Conservation (phyloP, 345 rosid species). For the Capsella bursapastoris region DNA sequence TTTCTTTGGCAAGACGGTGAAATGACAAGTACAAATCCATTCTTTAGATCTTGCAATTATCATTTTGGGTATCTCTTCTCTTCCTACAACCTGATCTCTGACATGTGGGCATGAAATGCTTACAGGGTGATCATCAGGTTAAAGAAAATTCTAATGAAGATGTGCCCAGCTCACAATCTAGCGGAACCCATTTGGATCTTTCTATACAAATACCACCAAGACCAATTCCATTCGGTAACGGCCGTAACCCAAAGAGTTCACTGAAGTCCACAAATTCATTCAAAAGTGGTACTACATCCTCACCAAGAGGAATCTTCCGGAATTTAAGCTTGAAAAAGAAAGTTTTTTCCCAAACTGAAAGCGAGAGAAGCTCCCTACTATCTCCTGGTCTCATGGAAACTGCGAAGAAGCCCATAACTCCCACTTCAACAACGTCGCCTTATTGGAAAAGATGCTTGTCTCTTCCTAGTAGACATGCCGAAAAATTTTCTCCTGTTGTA, state of each 20-base stretch:
- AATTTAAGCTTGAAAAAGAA: conserved; percentile 78
- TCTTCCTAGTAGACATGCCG: conserved; percentile 72
- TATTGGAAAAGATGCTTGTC: conserved; percentile 77
- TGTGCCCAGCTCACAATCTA: conserved; percentile 52
- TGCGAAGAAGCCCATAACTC: conserved; percentile 53
- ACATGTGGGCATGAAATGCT: conserved; percentile 23
- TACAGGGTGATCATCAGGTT: conserved; percentile 53
- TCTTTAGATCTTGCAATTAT: too few relatives aligned
- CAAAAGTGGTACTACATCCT: conserved; percentile 54
- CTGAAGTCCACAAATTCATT: conserved; percentile 59
- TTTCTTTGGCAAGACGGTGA: not conserved
- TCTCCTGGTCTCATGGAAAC: conserved; percentile 52
- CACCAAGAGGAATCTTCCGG: conserved; percentile 69
- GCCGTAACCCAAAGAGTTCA: conserved; percentile 53
- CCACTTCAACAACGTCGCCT: conserved; percentile 51
- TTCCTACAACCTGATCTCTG: not conserved
- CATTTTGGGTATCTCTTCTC: too few relatives aligned
- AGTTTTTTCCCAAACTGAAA: conserved; percentile 47
- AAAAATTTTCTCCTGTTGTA: conserved; percentile 69
- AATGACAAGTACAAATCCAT: not conserved
- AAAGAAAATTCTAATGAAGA: conserved; percentile 48
- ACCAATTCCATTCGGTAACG: conserved; percentile 52
- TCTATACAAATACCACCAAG: conserved; percentile 79
- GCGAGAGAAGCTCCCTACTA: conserved; percentile 75
- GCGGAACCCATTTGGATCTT: conserved; percentile 64